Evolutionary conservation across 441 rosid species (phyloP), one percentile per base, ranked within the genome.

Genomic region (Pelargonium cotyledonis): DNA sequence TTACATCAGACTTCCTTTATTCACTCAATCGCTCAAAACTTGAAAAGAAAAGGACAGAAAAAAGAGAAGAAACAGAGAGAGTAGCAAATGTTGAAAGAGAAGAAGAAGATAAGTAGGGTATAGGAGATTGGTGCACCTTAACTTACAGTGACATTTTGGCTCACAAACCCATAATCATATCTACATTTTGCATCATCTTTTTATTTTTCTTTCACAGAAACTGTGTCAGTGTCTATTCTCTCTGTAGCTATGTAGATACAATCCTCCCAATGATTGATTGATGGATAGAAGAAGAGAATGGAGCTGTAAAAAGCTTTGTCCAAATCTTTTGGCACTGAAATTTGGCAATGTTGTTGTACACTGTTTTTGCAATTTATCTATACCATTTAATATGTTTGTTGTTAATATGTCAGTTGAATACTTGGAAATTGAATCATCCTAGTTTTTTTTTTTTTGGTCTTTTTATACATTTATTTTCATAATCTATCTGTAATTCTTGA

Each of bases 1-100:
- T 74, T 72, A 71, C 70, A 66, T 68, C 70, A 60, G 63, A 57
- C n/a, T 47, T 51, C 19, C 65, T 65, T 73, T 49, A 10, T 23
- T 60, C 63, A 60, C 63, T 31, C 38, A 31, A 60, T 19, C 63
- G 10, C 26, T 16, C 15, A 16, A 60, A 60, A 60, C 35, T 60
- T 60, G 63, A 60, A 60, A 60, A 16, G 63, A 60, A 60, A 60
- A 19, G 63, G 63, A 60, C 63, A 60, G 2, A 10, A 60, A 14
- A 60, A 60, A 14, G 63, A 6, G 3, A 21, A 60, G 14, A 19
- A 21, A 15, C 53, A 47, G 9, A 55, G 26, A 55, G 62, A 31
- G 38, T 4, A 31, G 38, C 38, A 31, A 31, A 31, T 31, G 38
- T 31, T 31, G 38, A 31, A 31, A 31, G 38, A 31, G 38, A 31